phyloP scores from a whole-genome alignment of 2,329 filamentous ascomycete genomes.

The Xylariaceae sp. region DNA sequence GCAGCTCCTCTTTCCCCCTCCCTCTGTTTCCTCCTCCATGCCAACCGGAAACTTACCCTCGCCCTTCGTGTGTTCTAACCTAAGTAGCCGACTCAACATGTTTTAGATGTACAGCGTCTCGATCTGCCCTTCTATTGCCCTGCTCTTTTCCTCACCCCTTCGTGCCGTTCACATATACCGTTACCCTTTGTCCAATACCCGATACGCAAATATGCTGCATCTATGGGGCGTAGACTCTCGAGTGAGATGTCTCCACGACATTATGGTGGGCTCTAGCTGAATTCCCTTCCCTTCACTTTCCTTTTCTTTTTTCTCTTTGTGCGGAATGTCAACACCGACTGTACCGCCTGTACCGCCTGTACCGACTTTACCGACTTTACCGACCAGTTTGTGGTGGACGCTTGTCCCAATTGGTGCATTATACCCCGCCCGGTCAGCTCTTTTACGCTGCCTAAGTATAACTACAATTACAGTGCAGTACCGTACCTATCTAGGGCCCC shows the following conservation, averaged over 20 bases:
- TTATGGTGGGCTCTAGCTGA: background rate
- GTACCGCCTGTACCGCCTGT: background rate
- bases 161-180: background rate
- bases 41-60: constrained; percentile 15
- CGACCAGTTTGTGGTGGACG: constrained; percentile 11
- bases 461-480: background rate
- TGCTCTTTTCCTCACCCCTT: background rate
- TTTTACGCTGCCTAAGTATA: background rate
- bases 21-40: constrained; percentile 8
- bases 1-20: constrained; percentile 12
- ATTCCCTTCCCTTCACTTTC: background rate
- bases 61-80: constrained; percentile 1
- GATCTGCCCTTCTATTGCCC: background rate
- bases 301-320: background rate
- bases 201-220: background rate
- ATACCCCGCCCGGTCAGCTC: constrained; percentile 12
- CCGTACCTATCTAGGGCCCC: background rate
- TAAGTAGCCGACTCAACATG: constrained; percentile 11
- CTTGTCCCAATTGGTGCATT: constrained; percentile 9
- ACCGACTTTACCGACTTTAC: too few species aligned
- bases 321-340: constrained; percentile 2
- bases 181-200: background rate
- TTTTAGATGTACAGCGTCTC: constrained; percentile 13
- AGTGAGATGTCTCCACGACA: background rate
- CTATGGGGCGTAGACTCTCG: background rate